Evolutionary conservation across 2,329 filamentous ascomycete genomes (phyloP).

Genomic region (Venturia effusa): DNA sequence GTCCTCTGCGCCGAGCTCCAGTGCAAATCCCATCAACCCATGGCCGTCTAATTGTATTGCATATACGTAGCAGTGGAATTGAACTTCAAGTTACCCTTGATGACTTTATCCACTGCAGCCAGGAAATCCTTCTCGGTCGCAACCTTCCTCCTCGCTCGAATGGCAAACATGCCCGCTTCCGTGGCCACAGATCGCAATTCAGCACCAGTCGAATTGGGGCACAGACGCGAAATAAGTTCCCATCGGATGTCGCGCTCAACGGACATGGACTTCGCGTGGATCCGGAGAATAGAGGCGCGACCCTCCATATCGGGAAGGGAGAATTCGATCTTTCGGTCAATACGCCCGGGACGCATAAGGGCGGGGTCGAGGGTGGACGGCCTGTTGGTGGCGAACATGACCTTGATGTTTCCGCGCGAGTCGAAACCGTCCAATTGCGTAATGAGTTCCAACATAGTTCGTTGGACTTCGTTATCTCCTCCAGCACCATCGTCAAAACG

Average conservation of each 20-base stretch:
- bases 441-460: conserved; percentile 96
- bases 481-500: conserved; percentile 95
- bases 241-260: conserved; percentile 97
- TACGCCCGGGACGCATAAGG: conserved; percentile 91
- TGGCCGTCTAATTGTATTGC: conserved; percentile 78
- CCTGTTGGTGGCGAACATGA: conserved; percentile 98
- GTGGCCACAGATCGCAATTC: conserved; percentile 95
- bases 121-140: conserved; percentile 98
- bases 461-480: conserved; percentile 93
- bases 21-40: conserved; percentile 4
- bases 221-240: conserved; percentile 95
- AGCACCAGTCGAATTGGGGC: conserved; percentile 93
- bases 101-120: conserved; percentile 97
- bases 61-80: conserved; percentile 97
- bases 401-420: conserved; percentile 94
- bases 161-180: conserved; percentile 97
- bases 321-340: conserved; percentile 98
- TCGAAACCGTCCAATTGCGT: conserved; percentile 96
- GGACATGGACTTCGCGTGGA: conserved; percentile 99
- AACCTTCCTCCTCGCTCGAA: conserved; percentile 88
- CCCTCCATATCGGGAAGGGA: conserved; percentile 94
- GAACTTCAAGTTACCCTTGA: conserved; percentile 98
- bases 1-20: neutral
- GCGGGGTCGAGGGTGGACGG: conserved; percentile 94
- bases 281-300: conserved; percentile 91